phyloP scores from a whole-genome alignment of 2,329 filamentous ascomycete genomes.

The Alternaria brassicicola region DNA sequence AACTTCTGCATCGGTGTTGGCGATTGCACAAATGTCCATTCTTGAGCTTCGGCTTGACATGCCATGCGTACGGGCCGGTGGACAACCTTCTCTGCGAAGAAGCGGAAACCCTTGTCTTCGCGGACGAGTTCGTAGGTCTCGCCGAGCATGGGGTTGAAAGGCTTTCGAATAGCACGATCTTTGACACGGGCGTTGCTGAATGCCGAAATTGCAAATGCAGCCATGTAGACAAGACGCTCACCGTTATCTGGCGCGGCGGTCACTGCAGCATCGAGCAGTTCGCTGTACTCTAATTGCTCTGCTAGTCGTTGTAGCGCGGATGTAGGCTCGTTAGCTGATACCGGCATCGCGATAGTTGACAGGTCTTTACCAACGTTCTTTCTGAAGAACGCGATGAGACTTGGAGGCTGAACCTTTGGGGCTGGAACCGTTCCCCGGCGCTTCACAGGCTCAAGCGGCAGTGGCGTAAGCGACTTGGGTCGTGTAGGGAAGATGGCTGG shows the following conservation, averaged over 20 bases:
- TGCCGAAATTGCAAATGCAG: constrained; percentile 87
- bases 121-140: constrained; percentile 94
- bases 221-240: constrained; percentile 81
- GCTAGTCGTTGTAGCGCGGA: constrained; percentile 87
- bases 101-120: constrained; percentile 83
- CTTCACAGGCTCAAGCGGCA: constrained; percentile 73
- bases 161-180: constrained; percentile 91
- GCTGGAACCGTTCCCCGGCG: constrained; percentile 74
- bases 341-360: constrained; percentile 96
- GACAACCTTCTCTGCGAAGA: constrained; percentile 93
- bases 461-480: constrained; percentile 75
- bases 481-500: constrained; percentile 72
- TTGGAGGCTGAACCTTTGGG: constrained; percentile 81
- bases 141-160: constrained; percentile 95
- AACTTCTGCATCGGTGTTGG: constrained; percentile 94
- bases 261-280: constrained; percentile 74
- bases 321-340: constrained; percentile 91
- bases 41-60: constrained; percentile 84
- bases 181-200: constrained; percentile 83
- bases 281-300: constrained; percentile 89
- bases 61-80: constrained; percentile 92
- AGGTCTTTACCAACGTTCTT: constrained; percentile 99
- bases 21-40: constrained; percentile 87
- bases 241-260: constrained; percentile 59
- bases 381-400: constrained; percentile 88